A percentile compares a stretch with the other conserved stretches of the same genome.
Conservation (phyloP, 2,329 filamentous ascomycete genomes). For the Fusarium armeniacum region DNA sequence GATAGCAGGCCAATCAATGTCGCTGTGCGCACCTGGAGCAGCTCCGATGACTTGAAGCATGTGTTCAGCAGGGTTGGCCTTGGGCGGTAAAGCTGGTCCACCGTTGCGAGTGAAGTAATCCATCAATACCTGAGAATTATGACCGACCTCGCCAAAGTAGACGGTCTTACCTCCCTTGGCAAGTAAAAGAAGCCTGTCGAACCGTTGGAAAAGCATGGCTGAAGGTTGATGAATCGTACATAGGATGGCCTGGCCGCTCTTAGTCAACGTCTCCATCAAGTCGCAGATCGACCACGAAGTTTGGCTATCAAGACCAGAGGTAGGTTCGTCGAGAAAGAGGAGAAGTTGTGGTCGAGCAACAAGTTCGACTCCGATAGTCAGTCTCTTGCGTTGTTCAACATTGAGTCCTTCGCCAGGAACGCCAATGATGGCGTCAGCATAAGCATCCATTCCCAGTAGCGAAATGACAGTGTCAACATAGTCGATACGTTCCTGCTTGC, state of each 20-base stretch:
- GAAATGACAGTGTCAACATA: conserved; percentile 83
- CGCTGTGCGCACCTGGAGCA: conserved; percentile 64
- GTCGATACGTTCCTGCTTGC: conserved; percentile 78
- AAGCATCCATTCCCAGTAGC: conserved; percentile 73
- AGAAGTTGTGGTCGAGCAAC: conserved; percentile 67
- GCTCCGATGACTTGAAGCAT: conserved; percentile 66
- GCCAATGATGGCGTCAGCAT: conserved; percentile 73
- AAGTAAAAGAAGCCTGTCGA: conserved; percentile 5
- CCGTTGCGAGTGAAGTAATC: conserved; percentile 75
- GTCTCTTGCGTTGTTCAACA: conserved; percentile 69
- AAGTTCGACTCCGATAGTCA: conserved; percentile 70
- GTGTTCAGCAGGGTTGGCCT: conserved; percentile 76
- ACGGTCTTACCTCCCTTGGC: conserved; percentile 62
- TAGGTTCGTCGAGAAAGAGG: conserved; percentile 71
- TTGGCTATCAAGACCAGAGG: conserved; percentile 71
- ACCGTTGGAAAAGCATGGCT: conserved; percentile 62
- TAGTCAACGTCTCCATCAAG: conserved; percentile 70
- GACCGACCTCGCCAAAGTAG: conserved; percentile 76
- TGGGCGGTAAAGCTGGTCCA: conserved; percentile 63
- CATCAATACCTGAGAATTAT: conserved; percentile 66
- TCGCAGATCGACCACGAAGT: conserved; percentile 70
- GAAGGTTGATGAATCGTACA: conserved; percentile 30
- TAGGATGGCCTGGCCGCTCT: conserved; percentile 62
- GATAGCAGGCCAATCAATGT: conserved; percentile 56
- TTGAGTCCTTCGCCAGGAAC: conserved; percentile 69